Conservation (phyloP, 1,284 basidiomycete species). For the Xerocomus amazonicus region DNA sequence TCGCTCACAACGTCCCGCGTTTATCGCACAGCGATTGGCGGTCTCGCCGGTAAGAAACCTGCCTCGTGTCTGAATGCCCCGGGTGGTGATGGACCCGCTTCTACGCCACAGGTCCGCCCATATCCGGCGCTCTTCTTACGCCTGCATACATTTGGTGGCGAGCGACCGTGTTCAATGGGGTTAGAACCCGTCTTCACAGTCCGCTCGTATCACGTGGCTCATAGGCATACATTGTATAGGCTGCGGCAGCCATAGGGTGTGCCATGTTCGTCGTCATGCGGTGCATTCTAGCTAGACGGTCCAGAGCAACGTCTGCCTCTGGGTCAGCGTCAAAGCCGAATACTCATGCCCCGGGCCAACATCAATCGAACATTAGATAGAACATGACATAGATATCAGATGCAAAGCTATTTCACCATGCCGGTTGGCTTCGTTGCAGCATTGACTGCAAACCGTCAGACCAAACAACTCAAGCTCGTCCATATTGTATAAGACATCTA, state of each 20-base stretch:
- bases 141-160: constrained; percentile 32
- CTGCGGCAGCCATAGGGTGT: constrained; percentile 25
- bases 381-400: no score
- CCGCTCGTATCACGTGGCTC: neutral
- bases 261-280: constrained; percentile 30
- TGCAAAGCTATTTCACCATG: no score
- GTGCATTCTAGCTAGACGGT: constrained; percentile 19
- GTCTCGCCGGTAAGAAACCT: constrained; percentile 22
- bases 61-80: no score
- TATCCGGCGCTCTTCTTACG: constrained; percentile 30
- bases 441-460: no score
- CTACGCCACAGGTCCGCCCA: constrained; percentile 25
- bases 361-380: no score
- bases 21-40: constrained; percentile 18
- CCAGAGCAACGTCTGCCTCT: neutral
- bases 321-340: neutral
- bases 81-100: no score
- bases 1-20: neutral
- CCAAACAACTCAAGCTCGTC: no score
- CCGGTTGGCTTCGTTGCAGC: no score
- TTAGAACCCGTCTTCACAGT: constrained; percentile 4
- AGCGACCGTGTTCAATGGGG: constrained; percentile 30
- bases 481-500: constrained; percentile 7
- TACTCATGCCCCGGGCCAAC: neutral
- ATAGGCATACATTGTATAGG: constrained; percentile 7